Conservation (phyloP, 2,329 filamentous ascomycete species). For the Trichoderma atrobrunneum region DNA sequence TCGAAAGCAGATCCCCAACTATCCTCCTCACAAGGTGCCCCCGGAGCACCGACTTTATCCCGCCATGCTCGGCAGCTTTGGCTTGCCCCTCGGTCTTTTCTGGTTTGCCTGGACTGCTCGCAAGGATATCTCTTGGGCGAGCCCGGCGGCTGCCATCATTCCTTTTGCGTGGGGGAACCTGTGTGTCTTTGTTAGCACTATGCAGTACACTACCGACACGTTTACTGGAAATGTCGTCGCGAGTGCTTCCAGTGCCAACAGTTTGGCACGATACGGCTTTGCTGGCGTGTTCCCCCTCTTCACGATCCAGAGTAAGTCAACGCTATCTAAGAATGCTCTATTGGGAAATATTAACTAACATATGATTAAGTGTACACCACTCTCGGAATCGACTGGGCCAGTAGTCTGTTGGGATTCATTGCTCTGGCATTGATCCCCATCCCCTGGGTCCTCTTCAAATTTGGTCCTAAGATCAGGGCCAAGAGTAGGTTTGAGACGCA, state of each 20-base stretch:
- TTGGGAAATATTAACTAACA: constrained; percentile 16
- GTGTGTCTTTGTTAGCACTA: constrained; percentile 54
- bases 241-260: constrained; percentile 58
- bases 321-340: fast-evolving
- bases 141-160: constrained; percentile 50
- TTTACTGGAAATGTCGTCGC: constrained; percentile 56
- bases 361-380: constrained; percentile 38
- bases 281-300: constrained; percentile 60
- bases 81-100: constrained; percentile 53
- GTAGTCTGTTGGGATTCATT: constrained; percentile 47
- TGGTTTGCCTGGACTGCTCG: constrained; percentile 60
- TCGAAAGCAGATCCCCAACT: constrained; percentile 32
- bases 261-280: constrained; percentile 53
- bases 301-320: constrained; percentile 51
- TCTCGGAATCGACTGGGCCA: constrained; percentile 47
- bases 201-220: constrained; percentile 54
- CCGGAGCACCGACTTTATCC: constrained; percentile 59
- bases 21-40: constrained; percentile 37
- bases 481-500: constrained; percentile 41
- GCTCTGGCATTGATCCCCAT: constrained; percentile 47
- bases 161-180: constrained; percentile 60
- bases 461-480: constrained; percentile 41
- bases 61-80: constrained; percentile 56
- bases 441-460: constrained; percentile 53
- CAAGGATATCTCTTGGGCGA: constrained; percentile 46